Conservation (phyloP, 2,329 filamentous ascomycete species). For the Corniculantispora saksenae region DNA sequence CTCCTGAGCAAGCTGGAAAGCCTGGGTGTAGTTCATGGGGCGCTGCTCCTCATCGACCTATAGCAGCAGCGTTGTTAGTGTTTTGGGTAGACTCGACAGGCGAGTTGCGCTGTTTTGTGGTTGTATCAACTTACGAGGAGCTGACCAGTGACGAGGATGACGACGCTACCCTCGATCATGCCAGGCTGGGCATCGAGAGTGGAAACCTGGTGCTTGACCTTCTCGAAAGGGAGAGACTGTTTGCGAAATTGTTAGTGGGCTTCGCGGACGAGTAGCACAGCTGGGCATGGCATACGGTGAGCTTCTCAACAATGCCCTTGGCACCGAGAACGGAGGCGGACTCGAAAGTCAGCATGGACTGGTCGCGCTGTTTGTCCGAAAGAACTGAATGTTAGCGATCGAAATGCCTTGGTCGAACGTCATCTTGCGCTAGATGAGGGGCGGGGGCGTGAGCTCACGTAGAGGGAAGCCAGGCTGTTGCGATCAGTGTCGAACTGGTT, state of each 20-base stretch:
- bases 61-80: not conserved
- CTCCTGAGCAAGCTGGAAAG: slow-evolving; percentile 80
- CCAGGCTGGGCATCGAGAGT: slow-evolving; percentile 85
- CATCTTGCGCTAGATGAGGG: slow-evolving; percentile 12
- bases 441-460: slow-evolving; percentile 61
- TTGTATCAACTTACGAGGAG: slow-evolving; percentile 66
- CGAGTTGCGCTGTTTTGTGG: not conserved
- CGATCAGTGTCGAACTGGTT: slow-evolving; percentile 78
- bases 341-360: slow-evolving; percentile 96
- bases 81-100: not conserved
- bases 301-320: slow-evolving; percentile 73
- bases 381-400: slow-evolving; percentile 2
- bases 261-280: not conserved
- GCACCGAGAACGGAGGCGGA: slow-evolving; percentile 65
- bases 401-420: not conserved
- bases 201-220: slow-evolving; percentile 75
- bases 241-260: not conserved
- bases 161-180: slow-evolving; percentile 63
- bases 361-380: slow-evolving; percentile 59
- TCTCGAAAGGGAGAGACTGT: slow-evolving; percentile 76
- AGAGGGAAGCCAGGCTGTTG: slow-evolving; percentile 65
- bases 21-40: slow-evolving; percentile 89
- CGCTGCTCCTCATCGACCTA: slow-evolving; percentile 84
- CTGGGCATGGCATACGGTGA: slow-evolving; percentile 59
- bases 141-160: slow-evolving; percentile 86